phyloP scores from a whole-genome alignment of 306 rosid genomes.

The Dryas alaskensis region DNA sequence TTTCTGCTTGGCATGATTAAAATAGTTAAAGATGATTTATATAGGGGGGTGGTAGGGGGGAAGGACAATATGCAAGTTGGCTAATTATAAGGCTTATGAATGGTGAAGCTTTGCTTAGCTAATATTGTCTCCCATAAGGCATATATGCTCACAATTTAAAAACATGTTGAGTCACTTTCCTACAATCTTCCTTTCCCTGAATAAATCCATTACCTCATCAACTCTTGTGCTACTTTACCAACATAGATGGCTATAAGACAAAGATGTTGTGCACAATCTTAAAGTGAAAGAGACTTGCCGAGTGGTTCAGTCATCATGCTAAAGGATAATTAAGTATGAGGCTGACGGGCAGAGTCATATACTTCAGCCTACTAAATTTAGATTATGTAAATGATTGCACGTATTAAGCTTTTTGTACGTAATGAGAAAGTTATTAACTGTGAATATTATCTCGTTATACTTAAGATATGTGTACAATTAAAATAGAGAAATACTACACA shows the following conservation, averaged over 20 bases:
- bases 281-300: no score
- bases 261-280: no score
- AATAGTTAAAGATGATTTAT: neutral
- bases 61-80: conserved; percentile 7
- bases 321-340: no score
- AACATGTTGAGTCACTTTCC: conserved; percentile 5
- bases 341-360: no score
- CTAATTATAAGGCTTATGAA: neutral
- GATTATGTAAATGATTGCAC: no score
- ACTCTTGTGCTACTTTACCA: neutral
- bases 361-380: no score
- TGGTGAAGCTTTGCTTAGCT: conserved; percentile 19
- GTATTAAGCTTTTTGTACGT: no score
- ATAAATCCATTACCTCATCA: neutral
- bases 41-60: neutral
- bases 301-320: no score
- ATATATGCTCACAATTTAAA: conserved; percentile 9
- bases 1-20: conserved; percentile 25
- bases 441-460: no score
- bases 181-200: neutral
- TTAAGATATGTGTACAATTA: no score
- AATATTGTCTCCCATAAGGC: conserved; percentile 25
- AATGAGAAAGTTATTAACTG: no score
- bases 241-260: neutral
- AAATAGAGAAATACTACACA: no score